Evolutionary conservation across 495 filamentous ascomycete species (phyloP).

Genomic region (Cercophora samala): DNA sequence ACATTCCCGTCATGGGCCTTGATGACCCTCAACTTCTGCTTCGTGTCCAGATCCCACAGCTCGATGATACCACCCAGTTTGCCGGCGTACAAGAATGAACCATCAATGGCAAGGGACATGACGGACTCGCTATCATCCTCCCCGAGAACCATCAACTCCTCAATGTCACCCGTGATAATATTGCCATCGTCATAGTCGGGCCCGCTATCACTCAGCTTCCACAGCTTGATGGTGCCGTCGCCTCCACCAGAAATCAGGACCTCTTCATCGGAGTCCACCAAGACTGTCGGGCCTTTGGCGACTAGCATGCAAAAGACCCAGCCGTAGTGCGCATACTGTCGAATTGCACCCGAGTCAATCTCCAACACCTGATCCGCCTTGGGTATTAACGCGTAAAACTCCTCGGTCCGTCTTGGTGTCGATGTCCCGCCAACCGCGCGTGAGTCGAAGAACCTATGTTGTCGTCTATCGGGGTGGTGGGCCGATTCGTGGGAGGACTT

Average conservation of each 20-base stretch:
- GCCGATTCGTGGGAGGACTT: slow-evolving; percentile 59
- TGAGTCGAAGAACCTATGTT: slow-evolving; percentile 93
- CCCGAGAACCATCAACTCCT: slow-evolving; percentile 63
- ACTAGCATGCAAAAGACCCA: slow-evolving; percentile 95
- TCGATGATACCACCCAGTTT: slow-evolving; percentile 87
- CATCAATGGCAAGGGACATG: slow-evolving; percentile 77
- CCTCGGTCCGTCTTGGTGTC: slow-evolving; percentile 61
- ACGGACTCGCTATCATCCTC: slow-evolving; percentile 79
- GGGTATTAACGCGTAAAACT: slow-evolving; percentile 45
- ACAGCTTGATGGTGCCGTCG: slow-evolving; percentile 89
- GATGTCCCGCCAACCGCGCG: slow-evolving; percentile 72
- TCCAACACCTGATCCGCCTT: slow-evolving; percentile 64
- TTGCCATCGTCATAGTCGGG: slow-evolving; percentile 33
- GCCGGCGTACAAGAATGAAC: slow-evolving; percentile 85
- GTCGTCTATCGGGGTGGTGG: slow-evolving; percentile 73
- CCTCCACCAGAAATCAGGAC: slow-evolving; percentile 86
- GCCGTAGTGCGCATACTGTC: slow-evolving; percentile 87
- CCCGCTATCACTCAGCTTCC: slow-evolving; percentile 58
- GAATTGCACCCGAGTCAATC: slow-evolving; percentile 76
- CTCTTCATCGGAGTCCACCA: slow-evolving; percentile 66
- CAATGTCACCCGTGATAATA: slow-evolving; percentile 50
- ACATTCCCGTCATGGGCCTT: slow-evolving; percentile 78
- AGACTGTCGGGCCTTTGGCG: slow-evolving; percentile 57
- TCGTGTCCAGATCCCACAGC: slow-evolving; percentile 94
- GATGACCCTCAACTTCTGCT: slow-evolving; percentile 81